Conservation (phyloP, 371 early-diverging fungal genomes). For the Chytridium lagenaria region DNA sequence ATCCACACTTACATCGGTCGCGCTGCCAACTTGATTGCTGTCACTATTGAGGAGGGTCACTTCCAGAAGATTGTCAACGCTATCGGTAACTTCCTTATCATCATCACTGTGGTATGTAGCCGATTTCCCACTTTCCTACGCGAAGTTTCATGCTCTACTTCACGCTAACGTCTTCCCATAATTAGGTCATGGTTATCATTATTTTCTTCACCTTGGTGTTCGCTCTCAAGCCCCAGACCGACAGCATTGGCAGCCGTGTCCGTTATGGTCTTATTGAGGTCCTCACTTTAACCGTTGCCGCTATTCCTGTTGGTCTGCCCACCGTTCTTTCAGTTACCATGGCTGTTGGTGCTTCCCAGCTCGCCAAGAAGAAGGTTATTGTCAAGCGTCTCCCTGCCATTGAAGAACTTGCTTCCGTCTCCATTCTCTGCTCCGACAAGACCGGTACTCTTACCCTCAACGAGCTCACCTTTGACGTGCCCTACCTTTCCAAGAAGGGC, state of each 20-base stretch:
- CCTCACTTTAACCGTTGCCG: conserved; percentile 90
- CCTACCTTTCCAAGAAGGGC: conserved; percentile 70
- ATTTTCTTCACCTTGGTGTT: conserved; percentile 19
- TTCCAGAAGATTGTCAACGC: conserved; percentile 88
- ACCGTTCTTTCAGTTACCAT: conserved; percentile 95
- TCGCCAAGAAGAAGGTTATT: conserved; percentile 90
- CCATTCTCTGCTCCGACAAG: conserved; percentile 90
- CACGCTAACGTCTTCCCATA: neutral
- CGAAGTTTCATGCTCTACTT: neutral
- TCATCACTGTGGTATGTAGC: conserved; percentile 64
- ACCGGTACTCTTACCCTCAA: conserved; percentile 94
- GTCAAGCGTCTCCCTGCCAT: conserved; percentile 91
- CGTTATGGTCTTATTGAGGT: conserved; percentile 79
- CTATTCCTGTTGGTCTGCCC: conserved; percentile 94
- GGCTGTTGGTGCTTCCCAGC: conserved; percentile 91
- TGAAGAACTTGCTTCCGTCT: conserved; percentile 92
- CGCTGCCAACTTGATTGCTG: conserved; percentile 86
- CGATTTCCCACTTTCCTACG: neutral
- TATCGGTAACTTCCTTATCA: conserved; percentile 88
- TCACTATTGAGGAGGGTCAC: conserved; percentile 74
- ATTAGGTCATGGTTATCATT: conserved; percentile 23
- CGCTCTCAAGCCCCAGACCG: conserved; percentile 10
- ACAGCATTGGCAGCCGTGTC: conserved; percentile 49
- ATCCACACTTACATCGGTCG: conserved; percentile 86
- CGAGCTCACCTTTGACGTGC: conserved; percentile 80